These are phyloP conservation scores for Syncephalis plumigaleata DNA, from an alignment of 371 early-diverging fungal species.

Conservation along the genomic window DNA sequence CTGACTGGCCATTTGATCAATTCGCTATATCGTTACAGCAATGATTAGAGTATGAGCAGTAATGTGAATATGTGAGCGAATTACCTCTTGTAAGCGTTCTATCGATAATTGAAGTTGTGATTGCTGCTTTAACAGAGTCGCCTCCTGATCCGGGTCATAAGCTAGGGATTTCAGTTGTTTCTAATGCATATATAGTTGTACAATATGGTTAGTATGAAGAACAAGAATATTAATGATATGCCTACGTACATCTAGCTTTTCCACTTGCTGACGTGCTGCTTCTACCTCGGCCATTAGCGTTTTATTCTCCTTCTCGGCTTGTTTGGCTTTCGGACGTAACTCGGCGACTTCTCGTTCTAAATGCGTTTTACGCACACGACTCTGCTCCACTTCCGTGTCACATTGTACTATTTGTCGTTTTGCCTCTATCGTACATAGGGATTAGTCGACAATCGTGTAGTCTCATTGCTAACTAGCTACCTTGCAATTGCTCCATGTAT, in stretches of 20 bases:
- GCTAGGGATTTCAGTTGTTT: conserved; percentile 18
- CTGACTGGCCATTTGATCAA: conserved; percentile 22
- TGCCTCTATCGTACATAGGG: neutral
- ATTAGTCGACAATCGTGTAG: neutral
- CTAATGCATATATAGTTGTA: neutral
- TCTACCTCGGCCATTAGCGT: conserved; percentile 19
- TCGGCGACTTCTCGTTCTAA: conserved; percentile 38
- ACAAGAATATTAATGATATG: neutral
- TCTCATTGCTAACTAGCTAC: conserved; percentile 10
- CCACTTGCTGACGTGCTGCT: conserved; percentile 22
- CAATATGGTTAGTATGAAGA: neutral
- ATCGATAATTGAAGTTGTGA: conserved; percentile 14
- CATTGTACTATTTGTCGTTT: conserved; percentile 13
- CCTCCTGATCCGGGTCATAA: conserved; percentile 30
- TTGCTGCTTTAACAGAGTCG: conserved; percentile 15
- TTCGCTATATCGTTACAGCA: conserved; percentile 13
- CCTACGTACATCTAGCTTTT: conserved; percentile 13
- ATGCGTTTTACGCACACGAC: conserved; percentile 2
- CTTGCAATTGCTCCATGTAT: conserved; percentile 81
- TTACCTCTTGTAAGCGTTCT: conserved; percentile 22
- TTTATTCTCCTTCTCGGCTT: conserved; percentile 27
- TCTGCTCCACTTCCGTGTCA: conserved; percentile 1
- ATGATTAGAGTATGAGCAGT: conserved; percentile 2
- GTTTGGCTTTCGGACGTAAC: conserved; percentile 24
- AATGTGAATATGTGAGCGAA: neutral